Base-by-base conservation (phyloP, 2,329 filamentous ascomycete genomes). In the Hymenoscyphus fraxineus region DNA sequence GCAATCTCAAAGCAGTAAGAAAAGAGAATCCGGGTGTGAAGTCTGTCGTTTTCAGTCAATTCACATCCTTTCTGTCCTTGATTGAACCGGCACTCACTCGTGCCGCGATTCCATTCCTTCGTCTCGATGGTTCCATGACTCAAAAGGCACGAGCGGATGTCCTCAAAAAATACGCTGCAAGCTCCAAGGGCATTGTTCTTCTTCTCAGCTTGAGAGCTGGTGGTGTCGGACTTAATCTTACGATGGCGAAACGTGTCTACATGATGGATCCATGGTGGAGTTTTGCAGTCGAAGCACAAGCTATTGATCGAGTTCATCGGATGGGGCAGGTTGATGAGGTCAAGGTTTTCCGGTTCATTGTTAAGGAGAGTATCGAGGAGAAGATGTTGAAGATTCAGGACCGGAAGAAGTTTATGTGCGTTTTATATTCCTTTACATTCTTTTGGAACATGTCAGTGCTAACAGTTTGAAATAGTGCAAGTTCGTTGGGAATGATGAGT, bases 261-360 rank as follows among this genome's bases (percentile, higher is more conserved):
- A 96, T 99, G 91, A 98, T 99, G 95, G 95, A 99, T 77, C 95
- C 95, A 0, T 99, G 95, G 95, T 99, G 95, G 95, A 96, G 91
- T 74, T 99, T 94, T 77, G 93, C 95, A 0, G 89, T 98, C 13
- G 95, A 99, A 78, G 92, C 93, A 5, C 95, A 99, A 78, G 95
- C 95, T 9, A 98, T 99, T 73, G 95, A 99, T 79, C 91, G 95
- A 1, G 93, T 99, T 40, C 95, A 99, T 80, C 87, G 95, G 9
- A 97, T 99, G 91, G 95, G 95, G 0, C 95, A 99, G 77, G 88
- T 90, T 59, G 84, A 87, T 16, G 91, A 94, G 72, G 95, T 99
- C 1, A 86, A 87, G 63, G 93, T 99, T 0, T 89, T 89, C 70
- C 82, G 95, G 35, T 98, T 98, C 73, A 90, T 99, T 64, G 91